These are phyloP conservation scores for Hymenoscyphus occultus DNA, from an alignment of 2,329 filamentous ascomycete genomes.

Conservation along the genomic window DNA sequence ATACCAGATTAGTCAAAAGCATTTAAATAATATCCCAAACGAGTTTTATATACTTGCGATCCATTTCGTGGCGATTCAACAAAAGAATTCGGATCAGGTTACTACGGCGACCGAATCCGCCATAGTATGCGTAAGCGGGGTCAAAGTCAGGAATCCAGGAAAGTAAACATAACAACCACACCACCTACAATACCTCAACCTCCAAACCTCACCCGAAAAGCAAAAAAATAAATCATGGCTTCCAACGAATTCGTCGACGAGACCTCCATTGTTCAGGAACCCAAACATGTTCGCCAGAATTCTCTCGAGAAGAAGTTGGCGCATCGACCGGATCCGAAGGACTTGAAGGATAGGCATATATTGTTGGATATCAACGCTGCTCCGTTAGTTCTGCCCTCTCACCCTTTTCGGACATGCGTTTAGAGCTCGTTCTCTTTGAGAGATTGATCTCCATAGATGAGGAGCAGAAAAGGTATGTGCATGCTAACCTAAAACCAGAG, in stretches of 20 bases:
- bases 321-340: slow-evolving; percentile 63
- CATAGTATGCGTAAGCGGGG: no score
- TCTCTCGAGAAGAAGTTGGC: slow-evolving; percentile 71
- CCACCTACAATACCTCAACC: neutral
- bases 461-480: neutral
- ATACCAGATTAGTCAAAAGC: no score
- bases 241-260: slow-evolving; percentile 34
- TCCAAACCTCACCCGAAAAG: neutral
- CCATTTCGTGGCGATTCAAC: no score
- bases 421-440: neutral
- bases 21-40: no score
- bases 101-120: no score
- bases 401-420: neutral
- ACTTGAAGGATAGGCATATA: slow-evolving; percentile 67
- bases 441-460: neutral
- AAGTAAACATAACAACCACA: neutral
- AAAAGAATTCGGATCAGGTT: no score
- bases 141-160: neutral
- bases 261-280: slow-evolving; percentile 52
- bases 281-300: slow-evolving; percentile 54
- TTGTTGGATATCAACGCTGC: slow-evolving; percentile 64
- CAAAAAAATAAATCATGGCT: neutral
- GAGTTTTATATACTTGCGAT: no score
- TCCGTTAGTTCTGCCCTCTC: slow-evolving; percentile 47
- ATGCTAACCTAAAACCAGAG: slow-evolving; percentile 38